Evolutionary conservation across 306 rosid species (phyloP), one percentile per base, ranked within the genome.

Genomic region (Coriaria nepalensis): DNA sequence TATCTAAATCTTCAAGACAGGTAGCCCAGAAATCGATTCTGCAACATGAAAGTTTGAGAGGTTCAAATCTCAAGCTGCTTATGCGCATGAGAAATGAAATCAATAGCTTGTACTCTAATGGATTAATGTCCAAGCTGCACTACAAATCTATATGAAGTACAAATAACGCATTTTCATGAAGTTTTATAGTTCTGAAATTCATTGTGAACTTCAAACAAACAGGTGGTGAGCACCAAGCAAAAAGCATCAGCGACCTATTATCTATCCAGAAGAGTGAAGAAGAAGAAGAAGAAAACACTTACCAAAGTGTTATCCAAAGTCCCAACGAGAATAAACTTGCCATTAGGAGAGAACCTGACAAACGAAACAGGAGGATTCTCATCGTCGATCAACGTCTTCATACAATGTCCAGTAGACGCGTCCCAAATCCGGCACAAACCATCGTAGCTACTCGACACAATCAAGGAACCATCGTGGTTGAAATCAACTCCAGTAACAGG

Each of bases 391-490:
- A 90, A 68, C 41, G 97, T 90, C 78, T 90, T 90, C 55, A 80
- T 76, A 53, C 97, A 90, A 55, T 90, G 97, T 0, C 95, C 97
- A 14, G 97, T 90, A 6, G 87, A 73, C 0, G 97, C 92, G 60
- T 90, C 81, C 67, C 97, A 90, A 45, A 83, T 84, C 67, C 97
- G 50, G 33, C 97, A 90, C 33, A 90, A 61, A 0, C 97, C 97
- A n/a, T 90, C 97, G 42, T 90, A 81, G 69, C 97, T 90, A 33
- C 97, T 90, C 0, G 97, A 90, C n/a, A 90, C 95, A n/a, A 90
- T 82, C 11, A 81, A 71, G 0, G 94, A 69, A 0, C 97, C 97
- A 5, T 81, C 94, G 8, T 87, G 82, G 37, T 85, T 83, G 54
- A 90, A 84, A 69, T 90, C 95, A 0, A 90, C 97, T n/a, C 95